Base-by-base conservation (phyloP, 2,329 filamentous ascomycete species). In the Microdochium nivale region DNA sequence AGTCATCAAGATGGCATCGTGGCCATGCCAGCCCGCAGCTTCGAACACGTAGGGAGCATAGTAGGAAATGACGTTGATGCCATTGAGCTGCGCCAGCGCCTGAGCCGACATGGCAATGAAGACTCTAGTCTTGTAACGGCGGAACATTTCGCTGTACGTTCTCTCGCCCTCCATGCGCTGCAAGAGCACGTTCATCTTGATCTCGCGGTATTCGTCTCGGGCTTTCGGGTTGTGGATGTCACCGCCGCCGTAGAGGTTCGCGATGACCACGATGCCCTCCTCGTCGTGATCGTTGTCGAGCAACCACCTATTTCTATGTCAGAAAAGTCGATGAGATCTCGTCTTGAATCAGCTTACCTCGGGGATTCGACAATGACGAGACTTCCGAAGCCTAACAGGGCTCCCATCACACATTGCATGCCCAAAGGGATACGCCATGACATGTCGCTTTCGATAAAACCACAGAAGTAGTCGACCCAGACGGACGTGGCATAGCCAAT, bases 71-170 rank as follows among this genome's bases (percentile, higher is more conserved):
- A 99, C 94, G 70, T 99, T 99, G 74, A 99, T 99, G 58, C 94
- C 94, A 72, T 97, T 97, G 51, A 99, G 82, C 70, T 99, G 94
- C 25, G 94, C 94, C 58, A 99, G 81, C 5, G 86, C 90, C 70
- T 97, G 94, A 3, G 94, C 94, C 32, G 92, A 97, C 94, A 97
- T 97, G 70, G 94, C 94, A 66, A 97, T 97, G 64, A 97, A 90
- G 58, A 97, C 92, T 50, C 94, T 89, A 62, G 87, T 94, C 65
- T 79, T 81, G 74, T 97, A 97, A 56, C 89, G 84, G 62, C 80
- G 86, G 77, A 97, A 99, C 94, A 99, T 99, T 56, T 97, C 94
- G 37, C 70, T 61, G 68, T 97, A 99, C 0, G 88, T 84, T 59
- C 94, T 82, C 72, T 97, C 94, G 60, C 94, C 94, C 71, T 99